These are phyloP conservation scores for Nadsonia fulvescens DNA, from an alignment of 805 yeast genomes.

Conservation along the genomic window DNA sequence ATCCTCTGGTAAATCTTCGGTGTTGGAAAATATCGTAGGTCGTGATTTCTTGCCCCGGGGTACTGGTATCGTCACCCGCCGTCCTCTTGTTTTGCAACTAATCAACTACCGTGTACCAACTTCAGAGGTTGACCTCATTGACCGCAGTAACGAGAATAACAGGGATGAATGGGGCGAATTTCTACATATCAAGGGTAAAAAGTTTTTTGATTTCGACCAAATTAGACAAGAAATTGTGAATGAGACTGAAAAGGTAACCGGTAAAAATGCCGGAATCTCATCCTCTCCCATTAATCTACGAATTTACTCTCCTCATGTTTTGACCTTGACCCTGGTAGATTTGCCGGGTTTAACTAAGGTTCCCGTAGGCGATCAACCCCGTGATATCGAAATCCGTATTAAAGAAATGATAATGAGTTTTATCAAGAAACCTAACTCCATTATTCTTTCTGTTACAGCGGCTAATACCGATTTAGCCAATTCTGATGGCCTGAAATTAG, in stretches of 20 bases:
- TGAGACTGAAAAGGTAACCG: constrained; percentile 74
- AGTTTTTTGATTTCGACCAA: constrained; percentile 73
- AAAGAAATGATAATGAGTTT: constrained; percentile 84
- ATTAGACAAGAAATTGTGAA: constrained; percentile 78
- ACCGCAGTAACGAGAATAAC: constrained; percentile 12
- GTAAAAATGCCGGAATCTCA: constrained; percentile 65
- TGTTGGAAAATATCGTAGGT: constrained; percentile 78
- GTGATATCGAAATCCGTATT: constrained; percentile 87
- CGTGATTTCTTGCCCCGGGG: constrained; percentile 81
- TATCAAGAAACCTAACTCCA: constrained; percentile 90
- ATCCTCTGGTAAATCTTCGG: constrained; percentile 78
- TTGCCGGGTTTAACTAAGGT: constrained; percentile 95
- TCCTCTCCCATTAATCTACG: constrained; percentile 85
- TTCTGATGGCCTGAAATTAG: constrained; percentile 87
- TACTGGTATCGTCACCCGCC: constrained; percentile 80
- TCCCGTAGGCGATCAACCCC: constrained; percentile 98
- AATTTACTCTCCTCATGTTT: constrained; percentile 85
- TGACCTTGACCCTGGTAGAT: constrained; percentile 88
- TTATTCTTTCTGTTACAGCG: constrained; percentile 84
- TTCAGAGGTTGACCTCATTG: constrained; percentile 8
- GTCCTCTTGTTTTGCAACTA: constrained; percentile 68
- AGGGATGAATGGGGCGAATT: constrained; percentile 90
- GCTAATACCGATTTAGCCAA: constrained; percentile 96
- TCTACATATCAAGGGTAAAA: constrained; percentile 76
- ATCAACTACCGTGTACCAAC: constrained; percentile 35